phyloP scores from a whole-genome alignment of 176 grass and related monocot genomes.

The Phoenix dactylifera region DNA sequence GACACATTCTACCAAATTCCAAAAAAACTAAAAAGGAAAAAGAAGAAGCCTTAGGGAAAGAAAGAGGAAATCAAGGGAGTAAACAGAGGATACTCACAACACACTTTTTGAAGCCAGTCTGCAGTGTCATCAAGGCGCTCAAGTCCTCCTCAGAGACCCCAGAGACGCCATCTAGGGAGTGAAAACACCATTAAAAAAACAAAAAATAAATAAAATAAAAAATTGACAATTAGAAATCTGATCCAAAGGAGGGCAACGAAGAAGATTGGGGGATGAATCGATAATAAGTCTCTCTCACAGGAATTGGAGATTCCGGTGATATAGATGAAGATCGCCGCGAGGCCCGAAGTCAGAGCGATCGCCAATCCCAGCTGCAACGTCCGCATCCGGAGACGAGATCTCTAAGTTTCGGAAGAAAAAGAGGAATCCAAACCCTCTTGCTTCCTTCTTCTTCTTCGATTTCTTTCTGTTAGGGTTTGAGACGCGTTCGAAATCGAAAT shows the following conservation, averaged over 20 bases:
- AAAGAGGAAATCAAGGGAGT: background rate
- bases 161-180: slow-evolving; percentile 38
- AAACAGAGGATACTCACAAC: slow-evolving; percentile 47
- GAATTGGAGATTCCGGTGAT: slow-evolving; percentile 59
- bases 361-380: slow-evolving; percentile 52
- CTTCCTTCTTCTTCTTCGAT: too few relatives aligned
- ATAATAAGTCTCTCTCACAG: slow-evolving; percentile 21
- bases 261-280: too few relatives aligned
- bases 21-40: too few relatives aligned
- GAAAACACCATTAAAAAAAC: background rate
- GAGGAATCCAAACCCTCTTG: too few relatives aligned
- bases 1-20: too few relatives aligned
- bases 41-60: too few relatives aligned
- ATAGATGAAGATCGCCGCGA: slow-evolving; percentile 66
- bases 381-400: slow-evolving; percentile 23
- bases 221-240: too few relatives aligned
- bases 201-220: background rate
- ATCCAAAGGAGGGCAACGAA: background rate
- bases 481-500: too few relatives aligned
- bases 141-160: slow-evolving; percentile 46
- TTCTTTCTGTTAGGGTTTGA: too few relatives aligned
- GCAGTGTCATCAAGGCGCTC: slow-evolving; percentile 44
- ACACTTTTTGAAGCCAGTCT: slow-evolving; percentile 64
- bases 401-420: too few relatives aligned
- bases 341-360: slow-evolving; percentile 44